phyloP scores from a whole-genome alignment of 371 early-diverging fungal species.

The Lichtheimia hyalospora region DNA sequence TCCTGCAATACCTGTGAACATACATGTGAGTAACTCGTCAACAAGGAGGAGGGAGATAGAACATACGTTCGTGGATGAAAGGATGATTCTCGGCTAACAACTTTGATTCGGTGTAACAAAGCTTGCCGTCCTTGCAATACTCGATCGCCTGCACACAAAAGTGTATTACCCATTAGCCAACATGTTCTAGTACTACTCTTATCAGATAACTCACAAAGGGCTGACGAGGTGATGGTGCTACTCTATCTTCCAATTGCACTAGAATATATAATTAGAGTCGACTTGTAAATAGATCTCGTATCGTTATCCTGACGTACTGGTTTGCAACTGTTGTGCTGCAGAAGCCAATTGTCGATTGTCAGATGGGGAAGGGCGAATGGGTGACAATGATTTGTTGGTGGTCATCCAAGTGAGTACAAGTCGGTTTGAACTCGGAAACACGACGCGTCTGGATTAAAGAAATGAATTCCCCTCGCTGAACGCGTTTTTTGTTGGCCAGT shows the following conservation, averaged over 20 bases:
- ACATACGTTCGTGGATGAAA: slow-evolving; percentile 22
- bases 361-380: no score
- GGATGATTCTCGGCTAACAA: slow-evolving; percentile 36
- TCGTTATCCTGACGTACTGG: no score
- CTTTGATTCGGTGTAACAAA: slow-evolving; percentile 30
- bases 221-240: not conserved
- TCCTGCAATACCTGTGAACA: slow-evolving; percentile 22
- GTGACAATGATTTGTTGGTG: no score
- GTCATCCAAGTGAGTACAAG: no score
- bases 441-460: no score
- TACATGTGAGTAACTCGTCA: not conserved
- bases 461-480: no score
- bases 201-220: not conserved
- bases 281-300: no score
- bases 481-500: no score
- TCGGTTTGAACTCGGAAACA: no score
- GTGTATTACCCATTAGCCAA: not conserved
- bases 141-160: not conserved
- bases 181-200: not conserved
- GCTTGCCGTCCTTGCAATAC: slow-evolving; percentile 40
- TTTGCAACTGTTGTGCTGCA: no score
- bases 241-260: not conserved
- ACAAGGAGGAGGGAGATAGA: not conserved
- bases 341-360: no score
- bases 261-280: no score